Base-by-base conservation (phyloP, 2,329 filamentous ascomycete species). In the Curvularia sp. region DNA sequence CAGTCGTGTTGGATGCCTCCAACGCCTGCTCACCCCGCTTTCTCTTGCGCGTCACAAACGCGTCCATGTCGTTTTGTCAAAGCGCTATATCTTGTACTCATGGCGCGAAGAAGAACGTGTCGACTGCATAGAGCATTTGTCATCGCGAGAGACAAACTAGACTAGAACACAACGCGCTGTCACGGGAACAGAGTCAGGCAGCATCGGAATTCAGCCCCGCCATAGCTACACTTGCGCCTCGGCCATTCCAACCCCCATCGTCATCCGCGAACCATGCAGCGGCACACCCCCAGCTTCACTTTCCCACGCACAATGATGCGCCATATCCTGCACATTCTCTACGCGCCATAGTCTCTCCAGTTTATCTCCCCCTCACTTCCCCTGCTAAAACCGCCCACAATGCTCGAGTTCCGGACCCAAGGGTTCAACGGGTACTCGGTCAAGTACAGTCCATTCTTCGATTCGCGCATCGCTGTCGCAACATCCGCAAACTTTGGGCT, bases 381-480 rank as follows among this genome's bases (percentile, higher is more conserved):
- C 35, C 35, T 8, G 35, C 35, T 38, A 38, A 18, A 38, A 46
- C 24, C 38, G 31, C 39, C 70, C 70, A 81, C 63, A 53, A 97
- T 98, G 93, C 89, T 98, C 70, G 93, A 97, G 80, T 98, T 91
- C 81, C 90, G 91, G 64, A 98, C 95, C 22, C 86, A 92, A 75
- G 95, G 95, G 72, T 98, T 88, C 85, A 97, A 98, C 78, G 93
- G 93, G 71, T 97, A 96, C 80, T 92, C 91, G 68, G 93, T 97
- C 79, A 97, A 97, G 80, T 99, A 98, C 84, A 98, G 94, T 55
- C 95, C 95, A 6, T 99, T 97, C 82, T 96, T 96, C 82, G 95
- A 98, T 81, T 95, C 91, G 66, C 89, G 93, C 63, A 88, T 99
- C 64, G 94, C 94, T 57, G 93, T 97, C 70, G 91, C 92, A 30